Evolutionary conservation across 2,329 filamentous ascomycete species (phyloP), one percentile per base, ranked within the genome.

Genomic region (Cladosporium sp.): DNA sequence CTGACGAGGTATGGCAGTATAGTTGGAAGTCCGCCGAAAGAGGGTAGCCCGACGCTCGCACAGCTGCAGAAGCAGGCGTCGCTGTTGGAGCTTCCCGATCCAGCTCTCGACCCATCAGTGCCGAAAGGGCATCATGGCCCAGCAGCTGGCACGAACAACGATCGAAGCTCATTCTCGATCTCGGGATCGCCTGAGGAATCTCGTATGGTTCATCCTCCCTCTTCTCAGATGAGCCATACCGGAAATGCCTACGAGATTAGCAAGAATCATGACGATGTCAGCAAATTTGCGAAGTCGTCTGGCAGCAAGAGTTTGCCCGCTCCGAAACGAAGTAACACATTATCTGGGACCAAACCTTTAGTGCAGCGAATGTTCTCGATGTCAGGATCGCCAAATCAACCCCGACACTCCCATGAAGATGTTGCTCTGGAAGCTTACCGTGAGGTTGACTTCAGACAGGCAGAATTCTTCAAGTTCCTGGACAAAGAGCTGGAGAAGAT

Each of bases 401-500:
- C 67, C 75, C 23, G 61, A 7, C 50, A 56, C 33, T 26, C 33
- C 3, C 61, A 63, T 21, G 77, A 79, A 64, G 76, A 79, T 77
- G 69, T 78, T 70, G 83, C 85, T 18, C 77, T 86, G 6, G 84
- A 86, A 65, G 81, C 83, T 1, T 83, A 84, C 59, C 84, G 88
- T 50, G 85, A 91, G 46, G 83, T 96, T 3, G 89, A 91, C 53
- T 83, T 88, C 65, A 85, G 88, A 21, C 89, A 96, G 76, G 85
- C 85, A n/a, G 91, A 97, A 16, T 98, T 99, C 75, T 94, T 93
- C 76, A 79, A 83, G 0, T 99, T 95, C 73, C 81, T 99, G 62
- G 92, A 97, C 71, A 81, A 81, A 11, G 91, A 99, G 78, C 82
- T 99, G 16, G 84, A 89, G n/a, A 99, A 98, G 79, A 92, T 99